Evolutionary conservation across 257 asterid genomes (phyloP), one percentile per base, ranked within the genome.

Genomic region (Coffea canephora): DNA sequence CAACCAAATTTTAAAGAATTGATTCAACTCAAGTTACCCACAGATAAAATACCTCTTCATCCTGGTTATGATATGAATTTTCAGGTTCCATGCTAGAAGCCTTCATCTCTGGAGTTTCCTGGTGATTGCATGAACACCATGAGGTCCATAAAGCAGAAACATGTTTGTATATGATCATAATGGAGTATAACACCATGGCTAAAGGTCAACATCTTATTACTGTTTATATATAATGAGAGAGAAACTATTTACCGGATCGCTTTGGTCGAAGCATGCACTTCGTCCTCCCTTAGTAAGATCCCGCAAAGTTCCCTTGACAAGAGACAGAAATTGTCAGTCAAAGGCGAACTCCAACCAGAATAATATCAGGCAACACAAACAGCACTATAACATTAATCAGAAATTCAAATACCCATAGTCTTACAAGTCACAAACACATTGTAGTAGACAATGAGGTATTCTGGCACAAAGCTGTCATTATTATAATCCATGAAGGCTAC

Each of bases 81-180:
- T 85, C 85, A 23, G 81, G 82, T 69, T 80, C 83, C 64, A 76
- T 23, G 39, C 80, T 74, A 71, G 80, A 73, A 77, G 88, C 85
- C 84, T 83, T 87, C 86, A 74, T 76, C 69, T 89, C 91, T 41
- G 80, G 86, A 61, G 82, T 81, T 52, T 69, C 90, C 90, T 87
- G 76, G 81, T 8, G 31, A 71, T 71, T 82, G 66, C 39, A 65
- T 3, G 31, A 65, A 27, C 41, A 65, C 16, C 68, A 65, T 13
- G 31, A 27, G 14, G 67, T 23, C 31, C 27, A 59, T 21, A 59
- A 64, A 55, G n/a, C 18, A 54, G 0, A 55, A 55, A 55, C 3
- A 4, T 16, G 23, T 21, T 55, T 55, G 57, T 52, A 52, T 13
- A 52, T 18, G 5, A 52, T 52, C 57, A 52, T 16, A 66, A 66